Base-by-base conservation (phyloP, 2,329 filamentous ascomycete genomes). In the Cyphellophora attinorum region DNA sequence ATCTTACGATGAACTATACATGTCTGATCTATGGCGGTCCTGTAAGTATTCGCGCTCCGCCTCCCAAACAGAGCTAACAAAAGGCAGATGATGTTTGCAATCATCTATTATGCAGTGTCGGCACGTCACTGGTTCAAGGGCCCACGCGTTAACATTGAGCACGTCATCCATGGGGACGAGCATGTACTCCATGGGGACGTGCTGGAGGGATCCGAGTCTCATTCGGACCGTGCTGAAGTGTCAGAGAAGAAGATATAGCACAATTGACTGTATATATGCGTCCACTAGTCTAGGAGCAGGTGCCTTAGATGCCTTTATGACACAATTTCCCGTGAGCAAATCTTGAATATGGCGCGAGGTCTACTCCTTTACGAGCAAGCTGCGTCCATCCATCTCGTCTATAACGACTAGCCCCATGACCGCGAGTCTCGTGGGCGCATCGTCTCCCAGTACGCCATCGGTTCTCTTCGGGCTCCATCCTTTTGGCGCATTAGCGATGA, bases 401-500 rank as follows among this genome's bases (percentile, higher is more conserved):
- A 91, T 89, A 60, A 93, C 78, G 30, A 82, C 75, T 41, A 98
- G 69, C 18, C 91, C 91, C 88, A 98, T 95, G 53, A 79, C 77
- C 5, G 78, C 82, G 27, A 98, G 72, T 39, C 96, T 61, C 11
- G 91, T 98, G 12, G 91, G 91, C 5, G 91, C 91, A 21, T 96
- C 91, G 55, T 98, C 91, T 40, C 91, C 91, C 14, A 98, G 72
- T n/a, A 98, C 91, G 54, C 86, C 89, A 42, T 79, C 78, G 37
- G 76, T 70, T 66, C 86, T 81, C 70, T 85, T 80, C 52, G 98
- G 67, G 51, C 76, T 85, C 80, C 83, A 95, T 50, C 84, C 83
- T 55, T 82, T 74, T 27, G 91, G 91, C 6, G 88, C 88, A 59
- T 96, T 98, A 58, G 88, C 85, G 88, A 98, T 94, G 62, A 96